Conservation (phyloP, 208 protist species). For the Naegleria gruberi region DNA sequence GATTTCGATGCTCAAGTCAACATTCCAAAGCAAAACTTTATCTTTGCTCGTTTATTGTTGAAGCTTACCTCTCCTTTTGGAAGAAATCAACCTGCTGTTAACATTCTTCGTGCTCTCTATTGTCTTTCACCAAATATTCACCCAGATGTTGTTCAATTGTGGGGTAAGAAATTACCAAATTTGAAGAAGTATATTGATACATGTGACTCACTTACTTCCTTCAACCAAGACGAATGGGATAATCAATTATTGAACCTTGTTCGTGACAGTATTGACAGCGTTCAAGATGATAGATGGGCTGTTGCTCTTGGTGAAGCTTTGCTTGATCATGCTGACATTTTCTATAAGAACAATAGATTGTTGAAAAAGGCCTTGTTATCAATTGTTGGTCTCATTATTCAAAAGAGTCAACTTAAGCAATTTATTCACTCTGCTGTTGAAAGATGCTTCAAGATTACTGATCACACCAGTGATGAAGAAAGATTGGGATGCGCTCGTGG, state of each 20-base stretch:
- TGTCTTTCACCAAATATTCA: not conserved
- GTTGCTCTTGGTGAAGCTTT: not conserved
- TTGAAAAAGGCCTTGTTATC: not conserved
- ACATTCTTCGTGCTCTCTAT: not conserved
- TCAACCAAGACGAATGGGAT: conserved; percentile 14
- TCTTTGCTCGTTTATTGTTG: not conserved
- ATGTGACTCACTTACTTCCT: not conserved
- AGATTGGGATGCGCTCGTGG: conserved; percentile 17
- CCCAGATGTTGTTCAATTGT: not conserved
- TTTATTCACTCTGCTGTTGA: not conserved
- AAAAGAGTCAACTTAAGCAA: conserved; percentile 3
- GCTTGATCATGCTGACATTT: not conserved
- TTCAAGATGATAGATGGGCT: not conserved
- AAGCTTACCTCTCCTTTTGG: not conserved
- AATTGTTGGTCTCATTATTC: not conserved
- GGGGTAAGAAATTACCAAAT: not conserved
- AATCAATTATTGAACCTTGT: conserved; percentile 10
- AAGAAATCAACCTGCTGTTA: not conserved
- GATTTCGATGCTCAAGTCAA: conserved; percentile 6
- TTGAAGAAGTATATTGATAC: conserved; percentile 13
- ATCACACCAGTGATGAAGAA: not conserved
- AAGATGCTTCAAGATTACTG: not conserved
- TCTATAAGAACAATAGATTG: not conserved
- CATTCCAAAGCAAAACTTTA: not conserved
- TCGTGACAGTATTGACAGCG: not conserved